Base-by-base conservation (phyloP, 768 basidiomycete species). In the Crassisporium funariophilum region DNA sequence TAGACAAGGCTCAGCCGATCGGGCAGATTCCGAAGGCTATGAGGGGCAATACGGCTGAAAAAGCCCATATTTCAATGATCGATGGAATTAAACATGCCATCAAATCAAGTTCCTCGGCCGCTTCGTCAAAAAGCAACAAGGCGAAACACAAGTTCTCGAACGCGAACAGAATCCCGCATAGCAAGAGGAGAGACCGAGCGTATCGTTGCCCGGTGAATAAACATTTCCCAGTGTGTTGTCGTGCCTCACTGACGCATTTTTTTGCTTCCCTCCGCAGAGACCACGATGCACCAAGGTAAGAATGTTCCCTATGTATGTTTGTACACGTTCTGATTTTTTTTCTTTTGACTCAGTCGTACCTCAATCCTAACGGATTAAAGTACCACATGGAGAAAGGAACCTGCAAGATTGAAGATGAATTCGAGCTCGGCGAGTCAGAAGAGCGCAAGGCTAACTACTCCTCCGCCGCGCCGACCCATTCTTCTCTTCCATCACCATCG, bases 331-430 rank as follows among this genome's bases (percentile, higher is more conserved):
- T 16, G 15, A 12, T 34, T n/a, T 5, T 35, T 48, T 9, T 38
- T 29, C 12, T 35, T 39, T 15, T 29, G 19, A 12, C 31, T 15
- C 38, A 83, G 76, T 64, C 76, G 21, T 86, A 86, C 56, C 73
- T 83, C 33, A 84, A 83, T 61, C 75, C 81, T 6, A 85, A 84
- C 52, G 84, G 85, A 8, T 67, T 85, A 36, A 82, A 82, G 59
- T 84, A 86, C 55, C 84, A 86, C 54, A 63, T 82, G 41, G 79
- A 82, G 55, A 84, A 82, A 56, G 84, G 84, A 9, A 83, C 79
- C 2, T 86, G 86, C 60, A 74, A 70, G 47, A 66, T 75, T 29
- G 74, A 72, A 31, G 53, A 53, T 31, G 54, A 55, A 2, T 35
- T 41, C 27, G 50, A 46, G 20, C 25, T 16, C 38, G 34, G 46